Conservation (phyloP, 2,329 filamentous ascomycete genomes). For the Fusarium aywerte region DNA sequence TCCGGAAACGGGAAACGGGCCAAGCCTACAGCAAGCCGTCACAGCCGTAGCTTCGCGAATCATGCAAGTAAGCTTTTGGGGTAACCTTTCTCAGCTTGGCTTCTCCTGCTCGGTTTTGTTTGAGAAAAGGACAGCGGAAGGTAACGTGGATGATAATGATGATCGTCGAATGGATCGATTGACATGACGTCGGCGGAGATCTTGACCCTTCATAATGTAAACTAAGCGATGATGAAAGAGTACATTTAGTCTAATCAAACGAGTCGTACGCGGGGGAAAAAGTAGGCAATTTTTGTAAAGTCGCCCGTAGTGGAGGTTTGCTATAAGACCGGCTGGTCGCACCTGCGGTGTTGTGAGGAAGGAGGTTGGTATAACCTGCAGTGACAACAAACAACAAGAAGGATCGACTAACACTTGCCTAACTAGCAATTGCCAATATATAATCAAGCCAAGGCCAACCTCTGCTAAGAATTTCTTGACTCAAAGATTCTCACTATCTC, state of each 20-base stretch:
- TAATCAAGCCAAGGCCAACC: slow-evolving; percentile 22
- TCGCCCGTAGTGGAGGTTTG: slow-evolving; percentile 28
- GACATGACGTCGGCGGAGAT: slow-evolving; percentile 36
- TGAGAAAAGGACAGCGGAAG: not conserved
- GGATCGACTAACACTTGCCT: not conserved
- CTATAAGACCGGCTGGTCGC: slow-evolving; percentile 40
- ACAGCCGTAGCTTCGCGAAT: slow-evolving; percentile 25
- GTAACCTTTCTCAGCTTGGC: not conserved
- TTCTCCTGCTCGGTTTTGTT: not conserved
- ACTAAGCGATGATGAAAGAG: slow-evolving; percentile 15
- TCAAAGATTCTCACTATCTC: slow-evolving; percentile 11
- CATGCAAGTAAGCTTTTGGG: slow-evolving; percentile 7
- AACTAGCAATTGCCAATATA: not conserved
- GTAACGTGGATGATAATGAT: not conserved
- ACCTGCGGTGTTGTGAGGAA: not conserved
- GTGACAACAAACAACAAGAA: slow-evolving; percentile 1
- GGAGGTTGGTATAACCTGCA: slow-evolving; percentile 35
- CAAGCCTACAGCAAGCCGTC: slow-evolving; percentile 17
- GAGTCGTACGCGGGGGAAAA: slow-evolving; percentile 1
- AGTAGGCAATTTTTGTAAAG: not conserved
- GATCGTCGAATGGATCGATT: not conserved
- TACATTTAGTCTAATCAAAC: slow-evolving; percentile 4
- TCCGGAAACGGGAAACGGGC: slow-evolving; percentile 25
- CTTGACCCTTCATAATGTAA: not conserved
- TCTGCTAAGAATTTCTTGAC: slow-evolving; percentile 19